Conservation (phyloP, 441 rosid species). For the Populus hybrid region DNA sequence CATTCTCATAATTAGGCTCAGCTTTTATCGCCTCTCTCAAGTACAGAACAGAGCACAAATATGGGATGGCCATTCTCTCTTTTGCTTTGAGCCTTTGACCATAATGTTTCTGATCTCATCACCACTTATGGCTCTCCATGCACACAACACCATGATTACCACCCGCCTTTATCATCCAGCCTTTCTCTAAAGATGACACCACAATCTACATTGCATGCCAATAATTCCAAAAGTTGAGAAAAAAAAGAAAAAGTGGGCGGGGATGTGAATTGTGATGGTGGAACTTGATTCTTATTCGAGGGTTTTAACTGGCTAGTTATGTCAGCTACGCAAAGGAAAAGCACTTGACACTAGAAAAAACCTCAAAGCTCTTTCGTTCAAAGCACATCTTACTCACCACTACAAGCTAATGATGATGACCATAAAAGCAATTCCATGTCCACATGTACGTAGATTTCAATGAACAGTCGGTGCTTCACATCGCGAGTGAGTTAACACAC, state of each 20-base stretch:
- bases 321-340: background rate
- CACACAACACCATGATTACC: slow-evolving; percentile 65
- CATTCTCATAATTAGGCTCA: slow-evolving; percentile 27
- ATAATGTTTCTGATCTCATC: slow-evolving; percentile 29
- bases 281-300: background rate
- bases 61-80: slow-evolving; percentile 21
- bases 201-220: slow-evolving; percentile 34
- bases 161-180: slow-evolving; percentile 21
- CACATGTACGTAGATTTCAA: slow-evolving; percentile 12
- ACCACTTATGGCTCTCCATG: slow-evolving; percentile 37
- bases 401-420: slow-evolving; percentile 32
- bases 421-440: slow-evolving; percentile 36
- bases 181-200: slow-evolving; percentile 37
- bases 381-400: slow-evolving; percentile 14
- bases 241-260: background rate
- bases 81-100: slow-evolving; percentile 53
- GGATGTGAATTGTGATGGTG: background rate
- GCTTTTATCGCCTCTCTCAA: slow-evolving; percentile 32
- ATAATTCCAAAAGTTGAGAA: slow-evolving; percentile 21
- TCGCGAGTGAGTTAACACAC: background rate
- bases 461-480: slow-evolving; percentile 25
- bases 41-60: slow-evolving; percentile 33
- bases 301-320: background rate
- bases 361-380: slow-evolving; percentile 12
- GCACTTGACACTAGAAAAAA: background rate